Evolutionary conservation across 768 basidiomycete species (phyloP).

Genomic region (Kwoniella mangroviensis): DNA sequence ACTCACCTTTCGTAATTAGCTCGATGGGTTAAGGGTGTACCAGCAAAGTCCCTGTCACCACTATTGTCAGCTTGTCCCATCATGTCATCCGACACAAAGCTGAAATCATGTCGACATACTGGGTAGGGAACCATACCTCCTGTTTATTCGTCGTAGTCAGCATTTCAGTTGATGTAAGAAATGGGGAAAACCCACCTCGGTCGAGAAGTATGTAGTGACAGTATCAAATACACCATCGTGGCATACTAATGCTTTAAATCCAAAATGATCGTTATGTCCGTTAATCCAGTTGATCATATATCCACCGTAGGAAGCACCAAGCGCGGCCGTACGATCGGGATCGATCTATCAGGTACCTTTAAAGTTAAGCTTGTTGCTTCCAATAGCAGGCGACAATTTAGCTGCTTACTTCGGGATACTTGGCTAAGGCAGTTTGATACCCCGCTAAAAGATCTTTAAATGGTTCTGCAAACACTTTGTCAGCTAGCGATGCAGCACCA

Average conservation of each 20-base stretch:
- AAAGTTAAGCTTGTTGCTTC: not conserved
- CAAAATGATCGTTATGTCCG: conserved; percentile 83
- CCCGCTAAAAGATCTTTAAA: conserved; percentile 59
- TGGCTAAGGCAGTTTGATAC: conserved; percentile 47
- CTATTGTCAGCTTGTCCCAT: conserved; percentile 3
- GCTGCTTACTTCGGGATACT: conserved; percentile 49
- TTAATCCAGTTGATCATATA: conserved; percentile 81
- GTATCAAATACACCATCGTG: conserved; percentile 78
- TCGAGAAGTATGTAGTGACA: conserved; percentile 77
- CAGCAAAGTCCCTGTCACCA: conserved; percentile 35
- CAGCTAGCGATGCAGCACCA: not conserved
- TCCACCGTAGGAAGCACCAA: conserved; percentile 82
- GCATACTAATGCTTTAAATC: conserved; percentile 87
- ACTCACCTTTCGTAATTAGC: conserved; percentile 46
- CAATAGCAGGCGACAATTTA: not conserved
- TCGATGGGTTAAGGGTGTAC: conserved; percentile 33
- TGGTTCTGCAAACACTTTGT: conserved; percentile 26
- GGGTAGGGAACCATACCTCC: conserved; percentile 51
- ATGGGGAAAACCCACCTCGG: conserved; percentile 62
- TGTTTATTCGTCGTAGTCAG: conserved; percentile 5
- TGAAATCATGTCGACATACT: conserved; percentile 19
- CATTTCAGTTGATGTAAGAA: not conserved
- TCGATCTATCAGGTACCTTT: conserved; percentile 53
- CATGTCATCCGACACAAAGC: no score
- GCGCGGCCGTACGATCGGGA: conserved; percentile 59